Percentiles rank a stretch among this genome's conserved stretches.
Conservation (phyloP, 306 rosid genomes). For the Styphnolobium japonicum region DNA sequence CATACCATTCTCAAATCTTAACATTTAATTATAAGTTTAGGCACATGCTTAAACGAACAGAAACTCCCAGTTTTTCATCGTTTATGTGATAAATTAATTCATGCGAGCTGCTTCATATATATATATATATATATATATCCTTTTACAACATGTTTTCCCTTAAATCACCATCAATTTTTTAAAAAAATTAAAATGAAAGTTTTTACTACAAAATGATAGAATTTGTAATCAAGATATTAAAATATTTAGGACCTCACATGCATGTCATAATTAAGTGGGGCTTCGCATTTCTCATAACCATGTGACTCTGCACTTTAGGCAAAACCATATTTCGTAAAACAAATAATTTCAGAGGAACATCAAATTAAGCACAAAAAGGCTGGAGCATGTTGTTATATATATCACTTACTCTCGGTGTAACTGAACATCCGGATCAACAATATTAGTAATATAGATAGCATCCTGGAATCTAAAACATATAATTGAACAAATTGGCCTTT, state of each 20-base stretch:
- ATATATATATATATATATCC: no score
- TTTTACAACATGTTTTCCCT: not conserved
- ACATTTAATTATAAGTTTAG: no score
- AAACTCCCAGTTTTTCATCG: not conserved
- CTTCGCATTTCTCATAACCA: not conserved
- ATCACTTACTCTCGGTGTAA: no score
- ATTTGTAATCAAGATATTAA: not conserved
- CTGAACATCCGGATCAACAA: no score
- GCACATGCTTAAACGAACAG: not conserved
- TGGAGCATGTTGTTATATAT: no score
- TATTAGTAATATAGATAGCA: no score
- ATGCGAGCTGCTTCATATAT: no score
- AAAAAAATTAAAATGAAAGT: not conserved
- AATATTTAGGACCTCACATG: slow-evolving; percentile 10
- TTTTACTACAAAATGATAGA: not conserved
- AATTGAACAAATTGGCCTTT: not conserved
- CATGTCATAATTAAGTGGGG: slow-evolving; percentile 11
- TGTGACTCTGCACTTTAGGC: not conserved
- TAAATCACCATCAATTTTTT: not conserved
- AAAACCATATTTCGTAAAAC: not conserved
- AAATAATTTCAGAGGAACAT: no score
- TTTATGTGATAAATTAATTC: no score
- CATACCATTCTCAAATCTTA: no score
- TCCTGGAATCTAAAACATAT: not conserved
- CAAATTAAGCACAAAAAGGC: no score